Conservation (phyloP, 2,329 filamentous ascomycete species). For the Parastagonospora nodorum region DNA sequence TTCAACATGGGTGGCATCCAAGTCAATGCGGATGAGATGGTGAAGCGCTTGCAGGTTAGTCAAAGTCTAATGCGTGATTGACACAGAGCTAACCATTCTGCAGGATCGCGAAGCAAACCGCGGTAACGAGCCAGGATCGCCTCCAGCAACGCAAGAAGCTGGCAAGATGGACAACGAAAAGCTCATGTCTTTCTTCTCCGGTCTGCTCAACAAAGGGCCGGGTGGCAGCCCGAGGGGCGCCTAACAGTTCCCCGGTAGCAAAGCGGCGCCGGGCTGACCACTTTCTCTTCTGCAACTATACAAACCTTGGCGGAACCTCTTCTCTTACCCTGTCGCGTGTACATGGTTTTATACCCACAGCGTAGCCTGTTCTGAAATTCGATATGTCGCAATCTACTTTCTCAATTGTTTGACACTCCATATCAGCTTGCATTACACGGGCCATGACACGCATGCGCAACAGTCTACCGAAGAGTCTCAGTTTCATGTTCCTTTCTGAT, state of each 20-base stretch:
- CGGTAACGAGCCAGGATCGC: slow-evolving; percentile 31
- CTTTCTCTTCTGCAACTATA: neutral
- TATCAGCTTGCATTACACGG: no score
- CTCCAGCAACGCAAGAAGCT: slow-evolving; percentile 31
- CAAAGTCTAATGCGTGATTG: neutral
- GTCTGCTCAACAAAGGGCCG: slow-evolving; percentile 41
- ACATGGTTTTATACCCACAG: slow-evolving; percentile 14
- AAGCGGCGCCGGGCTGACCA: neutral
- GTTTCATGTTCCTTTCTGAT: no score
- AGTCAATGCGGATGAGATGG: slow-evolving; percentile 91
- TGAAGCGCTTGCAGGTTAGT: slow-evolving; percentile 79
- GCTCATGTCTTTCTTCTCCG: slow-evolving; percentile 47
- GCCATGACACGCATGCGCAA: no score
- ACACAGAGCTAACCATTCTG: slow-evolving; percentile 13
- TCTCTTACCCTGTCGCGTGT: neutral
- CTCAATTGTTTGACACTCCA: no score
- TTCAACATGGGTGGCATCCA: slow-evolving; percentile 99
- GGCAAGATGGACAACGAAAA: slow-evolving; percentile 47
- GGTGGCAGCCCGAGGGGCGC: slow-evolving; percentile 32
- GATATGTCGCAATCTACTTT: neutral
- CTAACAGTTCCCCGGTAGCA: neutral
- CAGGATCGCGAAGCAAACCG: slow-evolving; percentile 47
- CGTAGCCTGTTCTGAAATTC: slow-evolving; percentile 8
- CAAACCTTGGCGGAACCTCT: neutral
- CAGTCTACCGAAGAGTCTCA: no score